Percentiles rank a stretch among this genome's conserved stretches.
phyloP scores from a whole-genome alignment of 106 monocot genomes.

The Alisma plantagoaquatica region DNA sequence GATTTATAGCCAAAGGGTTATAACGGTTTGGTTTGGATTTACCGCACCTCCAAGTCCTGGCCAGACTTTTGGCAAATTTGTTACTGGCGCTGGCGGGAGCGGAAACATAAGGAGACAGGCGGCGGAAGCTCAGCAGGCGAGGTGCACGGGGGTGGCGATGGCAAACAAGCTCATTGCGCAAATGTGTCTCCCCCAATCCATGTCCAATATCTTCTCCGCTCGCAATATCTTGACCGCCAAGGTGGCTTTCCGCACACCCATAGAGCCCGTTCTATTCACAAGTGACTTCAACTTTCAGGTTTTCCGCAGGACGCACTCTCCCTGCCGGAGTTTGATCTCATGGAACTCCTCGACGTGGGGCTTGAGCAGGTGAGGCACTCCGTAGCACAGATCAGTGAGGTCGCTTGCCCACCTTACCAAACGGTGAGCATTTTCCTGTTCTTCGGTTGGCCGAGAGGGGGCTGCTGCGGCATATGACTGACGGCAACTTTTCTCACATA shows the following conservation, averaged over 20 bases:
- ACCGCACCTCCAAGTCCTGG: too few relatives aligned
- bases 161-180: slow-evolving; percentile 75
- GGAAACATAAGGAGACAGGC: too few relatives aligned
- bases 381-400: slow-evolving; percentile 60
- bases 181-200: slow-evolving; percentile 55
- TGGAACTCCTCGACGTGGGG: slow-evolving; percentile 46
- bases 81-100: too few relatives aligned
- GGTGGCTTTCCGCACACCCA: slow-evolving; percentile 12
- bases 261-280: neutral
- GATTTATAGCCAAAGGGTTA: too few relatives aligned
- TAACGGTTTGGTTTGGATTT: too few relatives aligned
- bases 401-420: slow-evolving; percentile 56
- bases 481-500: too few relatives aligned
- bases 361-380: slow-evolving; percentile 37
- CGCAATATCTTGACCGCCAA: slow-evolving; percentile 82
- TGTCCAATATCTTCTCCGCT: slow-evolving; percentile 77
- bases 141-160: slow-evolving; percentile 24
- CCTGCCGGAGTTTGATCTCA: slow-evolving; percentile 71
- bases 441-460: too few relatives aligned
- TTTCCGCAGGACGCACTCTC: slow-evolving; percentile 64
- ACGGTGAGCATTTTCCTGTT: too few relatives aligned
- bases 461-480: too few relatives aligned
- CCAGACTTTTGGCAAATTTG: too few relatives aligned
- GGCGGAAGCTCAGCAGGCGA: too few relatives aligned
- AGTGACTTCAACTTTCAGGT: too few relatives aligned